Base-by-base conservation (phyloP, 164 flowering plant species). In the Pachysandra terminalis region DNA sequence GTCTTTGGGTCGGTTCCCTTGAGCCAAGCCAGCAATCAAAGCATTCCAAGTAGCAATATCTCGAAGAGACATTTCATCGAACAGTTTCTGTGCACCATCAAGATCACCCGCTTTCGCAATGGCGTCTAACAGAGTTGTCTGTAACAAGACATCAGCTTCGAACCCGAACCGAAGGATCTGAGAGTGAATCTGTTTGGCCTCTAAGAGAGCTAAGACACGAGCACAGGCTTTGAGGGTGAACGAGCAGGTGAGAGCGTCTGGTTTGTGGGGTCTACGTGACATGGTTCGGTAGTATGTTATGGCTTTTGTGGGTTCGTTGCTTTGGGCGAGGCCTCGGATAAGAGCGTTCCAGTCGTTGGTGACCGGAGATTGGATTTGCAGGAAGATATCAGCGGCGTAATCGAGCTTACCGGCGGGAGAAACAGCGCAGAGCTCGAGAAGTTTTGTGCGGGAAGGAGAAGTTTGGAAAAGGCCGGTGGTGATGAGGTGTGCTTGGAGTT, bases 21-120 rank as follows among this genome's bases (percentile, higher is more conserved):
- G 91, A n/a, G 90, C 96, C 66, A 91, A 79, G 19, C 96, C 98
- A 32, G 81, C 57, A 62, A 94, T 85, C 73, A 91, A 59, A 1
- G 90, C 91, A 53, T 94, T 94, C 96, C 93, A 94, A 8, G 86
- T 64, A 0, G 93, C 90, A 15, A 87, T 70, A 78, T 91, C 97
- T 73, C 84, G 79, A 1, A 6, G 24, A 5, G 63, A 21, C 90
- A 91, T 87, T 85, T 86, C 96, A 59, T 82, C 95, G 59, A 91
- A 94, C 90, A 91, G 66, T 24, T 71, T 69, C 70, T 72, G 32
- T 1, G 96, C 93, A 71, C 40, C 9, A 17, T 72, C 83, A 21
- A 87, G 66, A 63, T 82, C 86, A 19, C 93, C 85, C 15, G 75
- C 64, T 59, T 94, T 94, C 0, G 89, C 86, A 57, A 91, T 91